Evolutionary conservation across 371 early-diverging fungal genomes (phyloP), one percentile per base, ranked within the genome.

Genomic region (Mycotypha africana): DNA sequence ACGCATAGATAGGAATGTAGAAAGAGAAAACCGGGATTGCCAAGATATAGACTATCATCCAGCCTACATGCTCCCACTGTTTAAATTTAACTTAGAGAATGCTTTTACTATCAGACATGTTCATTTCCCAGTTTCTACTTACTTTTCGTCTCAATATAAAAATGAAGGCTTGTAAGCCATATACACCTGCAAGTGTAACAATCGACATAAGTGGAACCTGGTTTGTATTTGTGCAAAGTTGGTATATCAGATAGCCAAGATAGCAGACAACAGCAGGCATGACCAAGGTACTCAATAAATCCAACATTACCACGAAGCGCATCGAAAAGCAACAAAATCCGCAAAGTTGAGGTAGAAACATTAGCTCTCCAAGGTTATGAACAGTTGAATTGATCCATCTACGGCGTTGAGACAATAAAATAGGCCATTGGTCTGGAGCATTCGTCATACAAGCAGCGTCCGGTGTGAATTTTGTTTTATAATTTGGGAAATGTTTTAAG

Each of bases 301-400:
- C 97, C 33, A 96, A 53, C 45, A 89, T 76, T 31, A 96, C 97
- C 15, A 95, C 86, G 62, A 96, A 94, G 14, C 95, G 86, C 97
- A 97, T 96, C 16, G 93, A 93, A 71, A 94, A 95, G 56, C 91
- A 92, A 60, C 91, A 93, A 60, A 92, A 93, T 15, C 97, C 97
- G 53, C 97, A 97, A 12, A 95, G 74, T 35, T 86, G 82, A 25
- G 87, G 84, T 21, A 97, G 73, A 34, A 85, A 74, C 48, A 92
- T 77, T 12, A 97, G 72, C 61, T 95, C 97, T 51, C 92, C 85
- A 40, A 96, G 62, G 57, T 97, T 97, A 67, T 92, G 92, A n/a
- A 97, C 85, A 0, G 98, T 97, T 3, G 94, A 93, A 67, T 97
- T 97, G 50, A 97, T 97, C 98, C 98, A 97, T 48, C 97, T 73